Conservation (phyloP, 2,329 filamentous ascomycete genomes). For the Dactylella cylindrospora region DNA sequence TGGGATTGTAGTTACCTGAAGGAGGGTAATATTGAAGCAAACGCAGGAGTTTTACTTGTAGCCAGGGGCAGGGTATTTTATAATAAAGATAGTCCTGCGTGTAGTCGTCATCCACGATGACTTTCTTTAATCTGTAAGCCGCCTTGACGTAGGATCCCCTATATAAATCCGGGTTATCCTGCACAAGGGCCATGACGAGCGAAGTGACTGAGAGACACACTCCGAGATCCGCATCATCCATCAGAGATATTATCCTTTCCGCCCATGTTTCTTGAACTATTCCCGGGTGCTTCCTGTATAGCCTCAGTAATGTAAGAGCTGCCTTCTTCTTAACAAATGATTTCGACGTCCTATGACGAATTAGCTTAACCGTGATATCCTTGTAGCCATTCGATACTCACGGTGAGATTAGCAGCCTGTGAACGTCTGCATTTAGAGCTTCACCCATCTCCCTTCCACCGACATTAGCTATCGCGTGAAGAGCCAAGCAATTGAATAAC, state of each 20-base stretch:
- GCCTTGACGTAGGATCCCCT: slow-evolving; percentile 93
- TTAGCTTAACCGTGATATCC: neutral
- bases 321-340: slow-evolving; percentile 99
- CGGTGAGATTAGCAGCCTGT: slow-evolving; percentile 91
- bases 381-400: slow-evolving; percentile 56
- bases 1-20: slow-evolving; percentile 63
- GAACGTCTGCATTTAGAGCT: slow-evolving; percentile 85
- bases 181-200: slow-evolving; percentile 87
- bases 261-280: slow-evolving; percentile 97
- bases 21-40: slow-evolving; percentile 95
- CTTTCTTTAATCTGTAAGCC: slow-evolving; percentile 81
- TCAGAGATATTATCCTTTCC: slow-evolving; percentile 95
- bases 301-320: slow-evolving; percentile 82
- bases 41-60: slow-evolving; percentile 90
- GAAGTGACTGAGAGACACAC: slow-evolving; percentile 95
- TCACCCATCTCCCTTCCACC: slow-evolving; percentile 97
- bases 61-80: slow-evolving; percentile 98
- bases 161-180: slow-evolving; percentile 93
- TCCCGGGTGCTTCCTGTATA: slow-evolving; percentile 90
- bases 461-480: slow-evolving; percentile 97
- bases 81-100: slow-evolving; percentile 94
- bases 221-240: slow-evolving; percentile 94
- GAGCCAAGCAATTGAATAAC: slow-evolving; percentile 91
- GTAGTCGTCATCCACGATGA: slow-evolving; percentile 87
- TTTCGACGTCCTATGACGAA: slow-evolving; percentile 69